Percentiles rank a stretch among this genome's conserved stretches.
Conservation (phyloP, 1,139 yeast species). For the Debaryomycetaceae sp. region DNA sequence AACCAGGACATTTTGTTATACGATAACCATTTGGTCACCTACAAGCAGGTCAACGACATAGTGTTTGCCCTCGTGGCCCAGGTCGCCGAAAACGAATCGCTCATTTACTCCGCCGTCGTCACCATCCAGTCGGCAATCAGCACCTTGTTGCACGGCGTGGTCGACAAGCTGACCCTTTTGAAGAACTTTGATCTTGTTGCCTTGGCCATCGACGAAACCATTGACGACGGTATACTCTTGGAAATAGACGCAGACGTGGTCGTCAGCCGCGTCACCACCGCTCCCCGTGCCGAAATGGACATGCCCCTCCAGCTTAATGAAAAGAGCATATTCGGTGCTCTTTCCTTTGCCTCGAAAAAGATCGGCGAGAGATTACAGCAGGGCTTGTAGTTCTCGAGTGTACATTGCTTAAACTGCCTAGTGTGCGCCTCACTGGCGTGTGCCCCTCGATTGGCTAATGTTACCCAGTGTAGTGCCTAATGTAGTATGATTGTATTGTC, state of each 20-base stretch:
- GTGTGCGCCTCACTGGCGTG: no score
- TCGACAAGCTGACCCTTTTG: conserved; percentile 69
- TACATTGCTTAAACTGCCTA: no score
- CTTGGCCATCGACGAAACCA: conserved; percentile 80
- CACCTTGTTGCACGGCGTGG: conserved; percentile 58
- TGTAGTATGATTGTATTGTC: no score
- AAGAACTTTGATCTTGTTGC: conserved; percentile 81
- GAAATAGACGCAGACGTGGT: conserved; percentile 85
- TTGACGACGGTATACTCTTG: conserved; percentile 85
- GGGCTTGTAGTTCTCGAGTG: no score
- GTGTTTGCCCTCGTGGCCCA: conserved; percentile 63
- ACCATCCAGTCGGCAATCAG: conserved; percentile 78
- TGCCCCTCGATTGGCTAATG: no score
- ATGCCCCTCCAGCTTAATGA: conserved; percentile 62
- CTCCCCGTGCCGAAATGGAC: conserved; percentile 41
- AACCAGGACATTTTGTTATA: conserved; percentile 72
- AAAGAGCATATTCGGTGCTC: conserved; percentile 79
- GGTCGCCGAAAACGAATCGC: conserved; percentile 75
- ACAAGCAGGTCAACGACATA: conserved; percentile 75
- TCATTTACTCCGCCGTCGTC: conserved; percentile 65
- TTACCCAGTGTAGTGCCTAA: no score
- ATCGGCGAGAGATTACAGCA: conserved; percentile 82
- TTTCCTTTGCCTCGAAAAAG: conserved; percentile 74
- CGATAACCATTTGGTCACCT: conserved; percentile 69
- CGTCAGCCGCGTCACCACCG: conserved; percentile 79